These are phyloP conservation scores for Tricholomella constricta DNA, from an alignment of 768 basidiomycete genomes.

Conservation along the genomic window DNA sequence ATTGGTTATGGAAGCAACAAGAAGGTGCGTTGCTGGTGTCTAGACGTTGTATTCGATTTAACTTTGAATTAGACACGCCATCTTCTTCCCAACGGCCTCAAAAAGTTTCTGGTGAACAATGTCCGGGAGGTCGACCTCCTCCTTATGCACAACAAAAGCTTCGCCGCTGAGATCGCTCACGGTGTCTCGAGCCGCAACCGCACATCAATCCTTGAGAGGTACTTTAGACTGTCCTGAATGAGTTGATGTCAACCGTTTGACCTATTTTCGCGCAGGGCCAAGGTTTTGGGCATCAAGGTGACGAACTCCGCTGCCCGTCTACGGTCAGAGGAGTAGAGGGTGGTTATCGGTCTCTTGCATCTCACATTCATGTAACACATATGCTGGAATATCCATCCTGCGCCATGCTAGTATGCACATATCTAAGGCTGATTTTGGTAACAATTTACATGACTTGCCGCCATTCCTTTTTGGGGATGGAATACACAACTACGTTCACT, in stretches of 20 bases:
- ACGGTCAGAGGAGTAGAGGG: conserved; percentile 87
- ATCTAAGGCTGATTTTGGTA: neutral
- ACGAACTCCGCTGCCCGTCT: conserved; percentile 91
- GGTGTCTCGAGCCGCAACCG: conserved; percentile 96
- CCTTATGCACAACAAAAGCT: conserved; percentile 97
- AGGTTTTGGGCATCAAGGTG: conserved; percentile 87
- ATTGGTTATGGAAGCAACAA: conserved; percentile 92
- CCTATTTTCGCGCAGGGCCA: conserved; percentile 55
- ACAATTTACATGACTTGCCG: neutral
- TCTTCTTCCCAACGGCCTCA: conserved; percentile 92
- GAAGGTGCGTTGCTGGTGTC: conserved; percentile 46
- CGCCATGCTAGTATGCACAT: conserved; percentile 18
- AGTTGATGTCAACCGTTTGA: conserved; percentile 5
- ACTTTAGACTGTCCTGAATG: conserved; percentile 17
- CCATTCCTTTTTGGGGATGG: conserved; percentile 8
- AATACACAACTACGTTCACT: neutral
- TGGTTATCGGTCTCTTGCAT: conserved; percentile 39
- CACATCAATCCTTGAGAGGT: conserved; percentile 87
- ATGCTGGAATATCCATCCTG: conserved; percentile 57
- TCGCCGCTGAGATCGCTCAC: conserved; percentile 96
- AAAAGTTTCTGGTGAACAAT: conserved; percentile 96
- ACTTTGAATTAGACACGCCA: conserved; percentile 72
- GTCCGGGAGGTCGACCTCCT: conserved; percentile 92
- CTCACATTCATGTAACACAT: conserved; percentile 52
- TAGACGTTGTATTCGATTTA: conserved; percentile 49